Percentiles rank a stretch among this genome's conserved stretches.
Conservation (phyloP, 345 rosid species). For the Cardamine occulta region DNA sequence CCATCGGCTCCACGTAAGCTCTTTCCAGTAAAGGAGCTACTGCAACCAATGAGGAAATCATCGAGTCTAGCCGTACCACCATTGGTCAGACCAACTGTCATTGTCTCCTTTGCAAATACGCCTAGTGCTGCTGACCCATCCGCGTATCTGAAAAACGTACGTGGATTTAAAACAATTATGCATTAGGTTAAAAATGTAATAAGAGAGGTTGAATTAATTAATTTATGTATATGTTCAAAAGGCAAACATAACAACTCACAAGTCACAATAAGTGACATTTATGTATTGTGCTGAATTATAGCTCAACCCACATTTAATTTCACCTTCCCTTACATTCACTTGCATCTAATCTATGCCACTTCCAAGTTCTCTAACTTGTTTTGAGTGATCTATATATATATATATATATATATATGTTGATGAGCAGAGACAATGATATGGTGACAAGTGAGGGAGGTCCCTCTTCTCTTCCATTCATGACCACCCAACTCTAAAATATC, state of each 20-base stretch:
- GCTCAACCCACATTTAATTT: slow-evolving; percentile 36
- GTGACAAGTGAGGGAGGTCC: slow-evolving; percentile 30
- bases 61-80: slow-evolving; percentile 42
- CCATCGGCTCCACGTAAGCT: slow-evolving; percentile 54
- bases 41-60: slow-evolving; percentile 58
- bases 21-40: slow-evolving; percentile 42
- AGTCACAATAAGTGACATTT: slow-evolving; percentile 54
- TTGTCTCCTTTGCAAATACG: slow-evolving; percentile 58
- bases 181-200: not conserved
- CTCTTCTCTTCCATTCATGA: slow-evolving; percentile 28
- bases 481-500: slow-evolving; percentile 32
- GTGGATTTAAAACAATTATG: not conserved
- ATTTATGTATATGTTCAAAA: slow-evolving; percentile 19
- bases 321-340: slow-evolving; percentile 29
- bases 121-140: slow-evolving; percentile 57
- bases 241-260: slow-evolving; percentile 48
- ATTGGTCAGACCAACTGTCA: slow-evolving; percentile 43
- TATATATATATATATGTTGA: not conserved
- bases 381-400: too few species aligned
- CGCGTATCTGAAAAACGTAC: slow-evolving; percentile 40
- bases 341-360: slow-evolving; percentile 29
- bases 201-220: slow-evolving; percentile 6
- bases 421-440: slow-evolving; percentile 32
- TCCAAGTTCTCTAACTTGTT: slow-evolving; percentile 3
- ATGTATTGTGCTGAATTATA: slow-evolving; percentile 42